Evolutionary conservation across 805 yeast genomes (phyloP), one percentile per base, ranked within the genome.

Genomic region (Cephaloascus fragrans): DNA sequence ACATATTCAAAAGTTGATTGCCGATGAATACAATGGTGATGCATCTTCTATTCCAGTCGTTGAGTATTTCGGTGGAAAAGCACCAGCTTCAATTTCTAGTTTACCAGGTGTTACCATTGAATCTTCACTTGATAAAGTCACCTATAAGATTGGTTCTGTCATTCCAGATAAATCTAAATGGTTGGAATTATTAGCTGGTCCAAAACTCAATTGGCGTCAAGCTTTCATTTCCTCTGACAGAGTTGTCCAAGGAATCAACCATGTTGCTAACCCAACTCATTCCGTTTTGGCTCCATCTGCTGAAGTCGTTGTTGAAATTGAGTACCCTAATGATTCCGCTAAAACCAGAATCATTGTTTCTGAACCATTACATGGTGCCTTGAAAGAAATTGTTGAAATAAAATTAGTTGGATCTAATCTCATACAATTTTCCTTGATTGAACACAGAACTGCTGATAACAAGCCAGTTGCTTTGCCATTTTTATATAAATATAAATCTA

Each of bases 211-310:
- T 60, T 93, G 99, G 99, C 78, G 95, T 65, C 83, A 82, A 51
- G 97, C 97, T 26, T 78, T 93, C 61, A 69, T 93, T 47, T 69
- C 89, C 18, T 72, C 90, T 47, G 71, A 77, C 40, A 79, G 85
- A 59, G 69, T 86, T 55, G 93, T 88, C 43, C 97, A 93, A 68
- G 95, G 85, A 41, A 69, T 76, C 47, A 77, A 81, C 64, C 89
- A 82, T 53, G 81, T 77, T 46, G 56, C 76, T 32, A 93, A 89
- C 63, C 86, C 97, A 23, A 73, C 81, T 38, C 83, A 77, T 53
- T 79, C 80, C 47, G 80, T 93, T 31, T 77, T 93, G 53, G 75
- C 83, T 36, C 97, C 98, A 42, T 57, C 69, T 39, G 65, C 73
- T 41, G 66, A 75, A 47, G 69, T 80, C 39, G 64, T 75, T 44